Evolutionary conservation across 176 grass and related monocot genomes (phyloP).

Genomic region (Carex parvula): DNA sequence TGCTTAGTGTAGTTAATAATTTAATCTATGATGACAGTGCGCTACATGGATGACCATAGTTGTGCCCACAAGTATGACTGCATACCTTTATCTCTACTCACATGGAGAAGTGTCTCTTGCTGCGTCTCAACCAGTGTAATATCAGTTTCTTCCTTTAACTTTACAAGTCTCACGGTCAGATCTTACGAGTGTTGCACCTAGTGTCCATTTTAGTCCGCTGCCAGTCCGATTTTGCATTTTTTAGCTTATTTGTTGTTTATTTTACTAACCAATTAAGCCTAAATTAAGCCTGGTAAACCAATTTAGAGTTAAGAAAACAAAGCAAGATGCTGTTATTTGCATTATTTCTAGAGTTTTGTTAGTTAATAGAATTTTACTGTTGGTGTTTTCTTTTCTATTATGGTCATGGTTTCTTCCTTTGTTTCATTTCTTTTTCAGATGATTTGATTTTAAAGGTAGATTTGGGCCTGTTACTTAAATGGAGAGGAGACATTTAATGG

Average conservation of each 20-base stretch:
- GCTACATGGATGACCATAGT: constrained; percentile 59
- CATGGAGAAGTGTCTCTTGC: constrained; percentile 56
- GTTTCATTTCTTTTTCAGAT: neutral
- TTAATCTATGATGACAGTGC: constrained; percentile 35
- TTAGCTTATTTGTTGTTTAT: neutral
- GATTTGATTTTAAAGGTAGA: neutral
- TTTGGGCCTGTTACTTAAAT: neutral
- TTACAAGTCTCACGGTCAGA: neutral
- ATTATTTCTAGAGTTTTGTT: neutral
- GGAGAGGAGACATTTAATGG: neutral
- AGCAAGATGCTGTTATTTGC: neutral
- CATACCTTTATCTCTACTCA: constrained; percentile 58
- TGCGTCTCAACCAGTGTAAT: constrained; percentile 54
- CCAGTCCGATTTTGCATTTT: neutral
- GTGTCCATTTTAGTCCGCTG: neutral
- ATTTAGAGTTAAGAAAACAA: neutral
- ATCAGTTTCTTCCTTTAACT: constrained; percentile 22
- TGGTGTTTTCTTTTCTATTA: neutral
- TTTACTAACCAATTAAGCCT: neutral
- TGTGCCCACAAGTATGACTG: constrained; percentile 55
- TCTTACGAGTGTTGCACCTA: neutral
- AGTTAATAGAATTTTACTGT: neutral
- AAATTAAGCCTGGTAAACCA: neutral
- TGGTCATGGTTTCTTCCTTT: neutral
- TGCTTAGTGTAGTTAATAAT: neutral